Base-by-base conservation (phyloP, 179 eudicot species). In the Camellia oleifera region DNA sequence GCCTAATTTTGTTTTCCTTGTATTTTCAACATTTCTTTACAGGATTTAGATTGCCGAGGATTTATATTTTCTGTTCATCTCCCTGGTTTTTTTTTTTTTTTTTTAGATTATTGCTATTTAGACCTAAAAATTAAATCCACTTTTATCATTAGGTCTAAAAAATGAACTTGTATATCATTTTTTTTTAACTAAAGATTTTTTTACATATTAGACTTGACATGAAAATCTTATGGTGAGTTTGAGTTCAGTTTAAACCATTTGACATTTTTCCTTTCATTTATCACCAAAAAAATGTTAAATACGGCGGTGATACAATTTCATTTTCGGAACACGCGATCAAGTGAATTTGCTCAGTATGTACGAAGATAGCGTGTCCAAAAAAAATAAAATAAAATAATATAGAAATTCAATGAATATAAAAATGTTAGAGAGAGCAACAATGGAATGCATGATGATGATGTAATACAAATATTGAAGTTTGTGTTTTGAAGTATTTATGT, bases 201-300 rank as follows among this genome's bases (percentile, higher is more conserved):
- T 64, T 46, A 46, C n/a, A 23, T 4, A 77, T 65, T 4, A 65
- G 62, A 15, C 45, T 76, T 52, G 26, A 48, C 72, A 77, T 52
- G 72, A 15, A 77, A 77, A 48, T 73, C 23, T 14, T 52, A 32
- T 14, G 48, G 23, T 64, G 23, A 77, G 10, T 77, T 64, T 32
- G 50, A 52, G 52, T 62, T 66, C 52, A 40, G 42, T 54, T 68
- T 42, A 78, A 65, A 42, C 74, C 65, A 53, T 68, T 17, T 11
- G 12, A 17, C 65, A 67, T 40, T 9, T 60, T 45, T 57, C 26
- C 15, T 44, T 44, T 14, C 74, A 9, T 20, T 10, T 40, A 42
- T 0, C 15, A 9, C 8, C 5, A 2, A 7, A 48, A 17, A 10
- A 14, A 3, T 67, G 56, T 50, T 65, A 0, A 32, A 32, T 32